Evolutionary conservation across 2,329 filamentous ascomycete species (phyloP), one percentile per base, ranked within the genome.

Genomic region (Aspergillus glaucus): DNA sequence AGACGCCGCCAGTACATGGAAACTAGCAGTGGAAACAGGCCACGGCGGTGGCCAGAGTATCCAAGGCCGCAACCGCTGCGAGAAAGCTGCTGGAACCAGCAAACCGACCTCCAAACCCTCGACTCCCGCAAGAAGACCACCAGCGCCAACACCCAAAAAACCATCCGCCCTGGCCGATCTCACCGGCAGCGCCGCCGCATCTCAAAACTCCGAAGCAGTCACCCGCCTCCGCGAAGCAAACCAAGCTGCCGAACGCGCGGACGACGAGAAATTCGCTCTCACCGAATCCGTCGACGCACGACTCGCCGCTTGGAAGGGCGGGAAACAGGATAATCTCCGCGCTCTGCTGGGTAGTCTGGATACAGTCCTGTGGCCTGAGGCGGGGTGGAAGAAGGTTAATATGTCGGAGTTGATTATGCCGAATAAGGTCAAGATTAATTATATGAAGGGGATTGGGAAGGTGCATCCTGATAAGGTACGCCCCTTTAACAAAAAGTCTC

Each of bases 371-470:
- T 98, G 93, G 93, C 84, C 88, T 55, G 85, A 85, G 39, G 88
- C 89, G 54, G 90, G 89, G 3, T 98, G 93, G 93, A 96, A 95
- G 75, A 95, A 94, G 75, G 85, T 97, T 49, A 90, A 89, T 28
- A 82, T 98, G 82, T 86, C 91, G 55, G 93, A 98, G 73, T 70
- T 98, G 58, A 86, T 98, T 46, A 80, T 95, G 79, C 84, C 90
- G 30, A 90, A 88, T 58, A 95, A 92, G 77, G 93, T 97, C 67
- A 98, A 98, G 80, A 86, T 98, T 55, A 78, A 87, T 51, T 98
- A 98, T 67, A 97, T 98, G 93, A 96, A 95, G 80, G 93, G 92
- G 5, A 97, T 98, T 78, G 88, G 86, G 9, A 97, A 96, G 78
- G 93, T 93, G 59, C 93, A 98, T 78, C 93, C 93, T 52, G 93